Conservation (phyloP, 352 stramenopile genomes). For the Pythium volutum region DNA sequence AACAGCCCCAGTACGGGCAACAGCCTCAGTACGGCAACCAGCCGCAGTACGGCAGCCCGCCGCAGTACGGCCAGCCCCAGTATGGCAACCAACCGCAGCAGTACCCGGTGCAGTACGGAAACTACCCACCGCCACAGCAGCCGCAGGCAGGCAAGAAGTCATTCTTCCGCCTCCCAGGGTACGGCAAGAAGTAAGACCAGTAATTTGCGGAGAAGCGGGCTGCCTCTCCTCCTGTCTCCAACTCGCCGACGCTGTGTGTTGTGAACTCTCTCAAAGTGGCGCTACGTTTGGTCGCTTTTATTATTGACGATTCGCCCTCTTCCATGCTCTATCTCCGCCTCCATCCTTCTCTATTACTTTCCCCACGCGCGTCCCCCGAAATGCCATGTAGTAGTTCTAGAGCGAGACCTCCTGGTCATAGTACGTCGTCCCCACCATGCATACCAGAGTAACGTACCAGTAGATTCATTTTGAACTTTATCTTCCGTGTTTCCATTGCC, state of each 20-base stretch:
- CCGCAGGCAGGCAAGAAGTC: slow-evolving; percentile 55
- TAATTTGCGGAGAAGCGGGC: neutral
- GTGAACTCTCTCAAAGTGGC: neutral
- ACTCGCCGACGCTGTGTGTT: slow-evolving; percentile 1
- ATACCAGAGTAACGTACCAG: slow-evolving; percentile 13
- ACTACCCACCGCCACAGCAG: slow-evolving; percentile 51
- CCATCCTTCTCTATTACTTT: neutral
- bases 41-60: slow-evolving; percentile 25
- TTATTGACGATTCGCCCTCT: slow-evolving; percentile 22
- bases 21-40: slow-evolving; percentile 43
- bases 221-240: neutral
- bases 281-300: slow-evolving; percentile 22
- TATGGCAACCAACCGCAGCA: slow-evolving; percentile 28
- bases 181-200: slow-evolving; percentile 70
- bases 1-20: slow-evolving; percentile 21
- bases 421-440: slow-evolving; percentile 4
- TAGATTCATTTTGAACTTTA: slow-evolving; percentile 14
- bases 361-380: neutral
- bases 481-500: neutral
- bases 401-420: slow-evolving; percentile 1
- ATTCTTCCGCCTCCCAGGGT: slow-evolving; percentile 63
- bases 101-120: slow-evolving; percentile 26
- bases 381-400: slow-evolving; percentile 10
- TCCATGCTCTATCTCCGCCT: neutral
- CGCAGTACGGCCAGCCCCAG: slow-evolving; percentile 39